Evolutionary conservation across 2,329 filamentous ascomycete genomes (phyloP), one percentile per base, ranked within the genome.

Genomic region (Nothopassalora personata): DNA sequence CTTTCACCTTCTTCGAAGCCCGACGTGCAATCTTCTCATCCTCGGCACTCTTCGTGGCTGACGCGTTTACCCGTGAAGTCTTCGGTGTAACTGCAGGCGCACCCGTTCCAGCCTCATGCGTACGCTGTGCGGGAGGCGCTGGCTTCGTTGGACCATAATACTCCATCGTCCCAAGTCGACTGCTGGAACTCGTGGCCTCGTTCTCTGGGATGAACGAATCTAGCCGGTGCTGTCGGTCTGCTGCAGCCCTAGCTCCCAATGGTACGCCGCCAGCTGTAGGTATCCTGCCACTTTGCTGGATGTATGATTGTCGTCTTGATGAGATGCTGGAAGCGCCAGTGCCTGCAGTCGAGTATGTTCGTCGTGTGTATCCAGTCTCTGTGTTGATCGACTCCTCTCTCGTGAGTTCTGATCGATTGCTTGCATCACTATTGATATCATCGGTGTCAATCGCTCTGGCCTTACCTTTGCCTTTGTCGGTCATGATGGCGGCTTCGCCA

Each of bases 381-480:
- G 56, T 58, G 15, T 31, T 47, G 43, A 53, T 52, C 1, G 56
- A 58, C 19, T 58, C 56, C 13, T 43, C 30, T 15, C 56, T 28
- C 11, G 53, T 55, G 18, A 28, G 11, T 43, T 52, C 46, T 52
- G 55, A 57, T 23, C 55, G 33, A 15, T 57, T 52, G 51, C 51
- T 54, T 3, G 33, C 34, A 19, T 46, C 53, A 45, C 53, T 54
- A 43, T 45, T 49, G 19, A 52, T 45, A 11, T 58, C 56, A 4
- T 53, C 51, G 31, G 46, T 31, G 5, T 52, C 55, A 7, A 47
- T 54, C 51, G 46, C 46, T 30, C 46, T 58, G 9, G 56, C 56
- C 46, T 58, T 58, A 19, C 56, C 56, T 23, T 58, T 58, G 28
- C 56, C 56, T 31, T 58, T 58, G 11, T 53, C 51, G 19, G 23